These are phyloP conservation scores for Carallia brachiata DNA, from an alignment of 345 rosid genomes.

Conservation along the genomic window DNA sequence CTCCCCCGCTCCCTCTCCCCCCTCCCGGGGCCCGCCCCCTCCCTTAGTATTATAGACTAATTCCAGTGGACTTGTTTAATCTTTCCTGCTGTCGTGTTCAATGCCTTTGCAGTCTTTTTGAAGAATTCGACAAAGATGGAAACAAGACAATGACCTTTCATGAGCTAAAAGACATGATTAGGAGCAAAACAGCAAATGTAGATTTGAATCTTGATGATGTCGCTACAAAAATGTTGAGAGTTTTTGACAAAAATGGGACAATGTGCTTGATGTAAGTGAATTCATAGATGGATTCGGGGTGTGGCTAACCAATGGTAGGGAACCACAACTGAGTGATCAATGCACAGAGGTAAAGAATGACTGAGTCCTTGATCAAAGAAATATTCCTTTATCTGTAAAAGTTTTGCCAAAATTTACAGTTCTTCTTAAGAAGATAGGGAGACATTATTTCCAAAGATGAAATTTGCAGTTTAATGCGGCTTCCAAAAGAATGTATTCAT, in stretches of 20 bases:
- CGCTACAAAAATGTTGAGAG: slow-evolving; percentile 19
- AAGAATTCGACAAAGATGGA: slow-evolving; percentile 1
- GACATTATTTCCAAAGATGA: too few relatives aligned
- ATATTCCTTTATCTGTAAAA: too few relatives aligned
- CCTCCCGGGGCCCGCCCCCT: too few relatives aligned
- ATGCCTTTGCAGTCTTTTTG: slow-evolving; percentile 26
- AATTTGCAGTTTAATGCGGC: too few relatives aligned
- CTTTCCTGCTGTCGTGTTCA: background rate
- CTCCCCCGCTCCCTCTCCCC: too few relatives aligned
- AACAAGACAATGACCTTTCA: slow-evolving; percentile 21
- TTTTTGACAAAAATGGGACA: slow-evolving; percentile 27
- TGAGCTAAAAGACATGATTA: slow-evolving; percentile 28
- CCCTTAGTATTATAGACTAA: too few relatives aligned
- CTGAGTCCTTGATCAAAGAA: too few relatives aligned
- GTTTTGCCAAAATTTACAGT: too few relatives aligned
- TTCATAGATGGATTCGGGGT: slow-evolving; percentile 22
- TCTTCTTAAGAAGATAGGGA: too few relatives aligned
- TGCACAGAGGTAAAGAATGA: background rate
- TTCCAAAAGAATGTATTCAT: background rate
- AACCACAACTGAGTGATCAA: too few relatives aligned
- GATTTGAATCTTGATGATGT: slow-evolving; percentile 28
- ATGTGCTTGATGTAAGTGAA: slow-evolving; percentile 27
- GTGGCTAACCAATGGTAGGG: slow-evolving; percentile 11
- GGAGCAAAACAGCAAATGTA: slow-evolving; percentile 24
- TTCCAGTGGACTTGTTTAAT: background rate